Evolutionary conservation across 352 stramenopile genomes (phyloP), one percentile per base, ranked within the genome.

Genomic region (Globisporangium paddicum): DNA sequence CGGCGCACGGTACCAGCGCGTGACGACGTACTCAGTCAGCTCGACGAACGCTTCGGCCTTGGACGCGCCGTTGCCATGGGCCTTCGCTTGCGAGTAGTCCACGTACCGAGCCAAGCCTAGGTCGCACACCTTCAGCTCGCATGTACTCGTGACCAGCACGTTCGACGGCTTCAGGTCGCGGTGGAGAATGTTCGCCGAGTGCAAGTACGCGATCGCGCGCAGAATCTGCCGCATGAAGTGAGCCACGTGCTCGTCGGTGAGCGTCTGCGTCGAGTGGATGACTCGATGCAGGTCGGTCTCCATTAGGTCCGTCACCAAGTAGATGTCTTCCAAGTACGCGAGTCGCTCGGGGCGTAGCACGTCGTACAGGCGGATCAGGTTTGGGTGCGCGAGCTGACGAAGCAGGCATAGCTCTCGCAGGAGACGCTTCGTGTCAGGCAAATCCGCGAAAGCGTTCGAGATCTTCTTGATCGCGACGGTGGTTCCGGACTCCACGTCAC

Each of bases 201-300:
- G 97, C 57, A 99, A 86, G 62, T 98, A 99, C 55, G 97, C 95
- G n/a, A 99, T 68, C 1, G 90, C 96, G 40, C 91, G 86, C 18
- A 99, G 68, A 53, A 99, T 96, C 73, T 99, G 96, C 45, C 98
- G 98, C 63, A 99, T 83, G 68, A 99, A 98, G 63, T 97, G 98
- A 21, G 92, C 86, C 13, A 97, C 82, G 62, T 98, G 91, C 54
- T 96, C 87, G 54, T 97, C 89, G 3, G 88, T 96, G 18, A 97
- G 75, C 14, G 82, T 93, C 66, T 98, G 91, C 2, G 82, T 92
- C 18, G 80, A 95, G 57, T 97, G 91, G 55, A 98, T 96, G 2
- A 98, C 86, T 3, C 85, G 86, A 47, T 96, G 87, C 26, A 98
- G 63, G 67, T 98, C 90, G 0, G 88, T 97, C 62, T 98, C 90